phyloP scores from a whole-genome alignment of 306 rosid genomes.

The Geum urbanum region DNA sequence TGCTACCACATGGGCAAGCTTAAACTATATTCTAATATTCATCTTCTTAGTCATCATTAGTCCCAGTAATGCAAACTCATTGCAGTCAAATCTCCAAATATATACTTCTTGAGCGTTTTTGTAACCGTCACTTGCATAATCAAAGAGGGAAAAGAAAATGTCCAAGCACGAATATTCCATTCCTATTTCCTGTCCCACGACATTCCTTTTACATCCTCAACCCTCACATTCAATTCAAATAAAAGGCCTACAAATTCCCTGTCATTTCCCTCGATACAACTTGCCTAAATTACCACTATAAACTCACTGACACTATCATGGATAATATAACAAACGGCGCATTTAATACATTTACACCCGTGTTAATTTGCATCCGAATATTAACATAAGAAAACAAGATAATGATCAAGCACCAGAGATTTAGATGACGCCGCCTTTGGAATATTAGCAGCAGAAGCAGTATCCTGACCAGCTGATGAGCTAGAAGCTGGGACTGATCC shows the following conservation, averaged over 20 bases:
- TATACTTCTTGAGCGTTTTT: neutral
- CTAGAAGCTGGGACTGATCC: slow-evolving; percentile 36
- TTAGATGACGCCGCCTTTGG: slow-evolving; percentile 20
- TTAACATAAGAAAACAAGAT: neutral
- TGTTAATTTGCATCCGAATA: neutral
- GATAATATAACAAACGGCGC: neutral
- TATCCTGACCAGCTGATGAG: slow-evolving; percentile 36
- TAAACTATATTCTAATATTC: neutral
- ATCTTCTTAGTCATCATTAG: neutral
- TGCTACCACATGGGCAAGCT: neutral
- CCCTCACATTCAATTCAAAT: neutral
- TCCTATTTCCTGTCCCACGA: neutral
- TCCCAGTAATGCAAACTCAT: neutral
- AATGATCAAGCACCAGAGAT: slow-evolving; percentile 31
- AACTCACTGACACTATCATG: neutral
- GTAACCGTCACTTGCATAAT: neutral
- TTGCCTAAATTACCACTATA: neutral
- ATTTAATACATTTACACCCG: slow-evolving; percentile 5
- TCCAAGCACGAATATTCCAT: neutral
- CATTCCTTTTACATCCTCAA: neutral
- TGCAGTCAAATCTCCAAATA: neutral
- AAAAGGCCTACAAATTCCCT: neutral
- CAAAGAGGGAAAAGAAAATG: neutral
- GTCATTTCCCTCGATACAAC: neutral
- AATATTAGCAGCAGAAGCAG: slow-evolving; percentile 26